Base-by-base conservation (phyloP, 257 asterid species). In the Haberlea rhodopensis region DNA sequence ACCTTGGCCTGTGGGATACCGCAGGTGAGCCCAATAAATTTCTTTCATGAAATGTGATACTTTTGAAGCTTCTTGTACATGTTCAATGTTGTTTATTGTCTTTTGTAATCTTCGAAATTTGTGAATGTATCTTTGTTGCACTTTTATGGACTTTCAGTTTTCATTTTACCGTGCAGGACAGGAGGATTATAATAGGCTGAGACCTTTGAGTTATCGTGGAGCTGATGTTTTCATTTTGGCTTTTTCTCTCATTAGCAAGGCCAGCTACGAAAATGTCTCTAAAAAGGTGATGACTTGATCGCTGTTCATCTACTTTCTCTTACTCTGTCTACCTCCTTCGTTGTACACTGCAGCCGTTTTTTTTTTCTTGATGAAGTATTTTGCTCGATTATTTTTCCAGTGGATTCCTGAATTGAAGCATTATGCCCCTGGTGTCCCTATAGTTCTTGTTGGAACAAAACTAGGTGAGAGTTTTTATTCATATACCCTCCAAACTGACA, bases 381-480 rank as follows among this genome's bases (percentile, higher is more conserved):
- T 37, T 53, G 20, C 43, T 62, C 52, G 2, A 57, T 62, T 25
- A 49, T 56, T 45, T 43, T 71, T 73, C 58, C 87, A 87, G 91
- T 87, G 95, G 95, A 87, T 87, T 74, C 89, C 95, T 26, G 95
- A 87, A 68, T 81, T 87, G 83, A 79, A 84, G 79, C 95, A 82
- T 70, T 87, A 84, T 67, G 91, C 95, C 24, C 95, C 95, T 53
- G 87, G 85, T 55, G 89, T 84, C 55, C 95, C 95, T 51, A 82
- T 87, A 53, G 89, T 84, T 71, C 95, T 87, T 32, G 95, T 87
- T 65, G 95, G 95, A 65, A 84, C 95, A 54, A 87, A 87, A 76
- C 85, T 87, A 23, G 95, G 95, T 87, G 70, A 82, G 81, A 60
- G 32, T 67, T n/a, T 24, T 72, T 69, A 49, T 72, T 66, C 26